These are phyloP conservation scores for Boletus bicolor DNA, from an alignment of 768 basidiomycete species.

Conservation along the genomic window DNA sequence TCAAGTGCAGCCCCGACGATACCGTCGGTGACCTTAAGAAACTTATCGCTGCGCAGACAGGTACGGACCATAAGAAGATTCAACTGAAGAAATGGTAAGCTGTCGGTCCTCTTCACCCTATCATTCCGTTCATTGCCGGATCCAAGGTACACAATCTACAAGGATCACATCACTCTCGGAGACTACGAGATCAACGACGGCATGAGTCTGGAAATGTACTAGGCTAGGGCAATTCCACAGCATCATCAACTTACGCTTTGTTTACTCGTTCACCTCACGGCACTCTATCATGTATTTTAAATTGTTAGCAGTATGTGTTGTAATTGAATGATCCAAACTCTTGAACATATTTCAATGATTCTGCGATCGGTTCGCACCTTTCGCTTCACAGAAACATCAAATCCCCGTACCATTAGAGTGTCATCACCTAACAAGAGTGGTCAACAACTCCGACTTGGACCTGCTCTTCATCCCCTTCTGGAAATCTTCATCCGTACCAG, in stretches of 20 bases:
- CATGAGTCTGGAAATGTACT: constrained; percentile 94
- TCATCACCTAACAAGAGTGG: not conserved
- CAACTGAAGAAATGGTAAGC: constrained; percentile 94
- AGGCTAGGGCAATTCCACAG: constrained; percentile 2
- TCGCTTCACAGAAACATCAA: not conserved
- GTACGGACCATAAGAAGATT: constrained; percentile 83
- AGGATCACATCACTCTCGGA: constrained; percentile 90
- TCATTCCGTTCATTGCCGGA: not conserved
- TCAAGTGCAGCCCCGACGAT: constrained; percentile 93
- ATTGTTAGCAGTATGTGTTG: constrained; percentile 12
- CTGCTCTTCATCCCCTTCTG: constrained; percentile 8
- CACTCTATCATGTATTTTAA: constrained; percentile 6
- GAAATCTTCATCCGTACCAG: not conserved
- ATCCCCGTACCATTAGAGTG: not conserved
- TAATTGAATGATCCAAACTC: not conserved
- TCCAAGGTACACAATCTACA: constrained; percentile 87
- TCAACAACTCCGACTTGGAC: constrained; percentile 21
- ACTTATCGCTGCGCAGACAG: constrained; percentile 94
- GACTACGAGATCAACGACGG: constrained; percentile 94
- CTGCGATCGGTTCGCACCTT: not conserved
- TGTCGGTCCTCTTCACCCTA: not conserved
- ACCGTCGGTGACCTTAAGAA: constrained; percentile 97
- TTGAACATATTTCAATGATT: not conserved
- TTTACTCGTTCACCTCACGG: not conserved
- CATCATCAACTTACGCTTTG: not conserved